Evolutionary conservation across 768 basidiomycete species (phyloP).

Genomic region (Agaricus bisporus): DNA sequence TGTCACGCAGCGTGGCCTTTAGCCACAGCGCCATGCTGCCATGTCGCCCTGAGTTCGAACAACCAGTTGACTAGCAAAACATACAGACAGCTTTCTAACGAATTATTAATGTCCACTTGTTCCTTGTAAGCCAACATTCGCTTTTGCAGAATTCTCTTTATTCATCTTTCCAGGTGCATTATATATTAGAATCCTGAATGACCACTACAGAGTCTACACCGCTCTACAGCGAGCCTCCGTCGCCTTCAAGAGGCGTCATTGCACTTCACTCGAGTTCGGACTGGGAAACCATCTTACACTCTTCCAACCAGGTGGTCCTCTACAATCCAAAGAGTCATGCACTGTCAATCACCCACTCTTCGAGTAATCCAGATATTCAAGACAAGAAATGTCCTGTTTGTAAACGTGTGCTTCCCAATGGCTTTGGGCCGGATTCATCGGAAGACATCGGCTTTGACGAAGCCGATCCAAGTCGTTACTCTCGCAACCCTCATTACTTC

Average conservation of each 20-base stretch:
- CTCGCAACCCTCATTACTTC: slow-evolving; percentile 73
- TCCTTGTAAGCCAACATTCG: no score
- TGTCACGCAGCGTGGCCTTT: no score
- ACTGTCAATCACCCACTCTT: slow-evolving; percentile 50
- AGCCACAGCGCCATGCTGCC: no score
- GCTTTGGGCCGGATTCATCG: slow-evolving; percentile 26
- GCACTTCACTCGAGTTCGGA: slow-evolving; percentile 11
- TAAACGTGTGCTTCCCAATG: slow-evolving; percentile 49
- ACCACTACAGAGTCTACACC: background rate
- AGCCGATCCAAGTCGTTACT: slow-evolving; percentile 37
- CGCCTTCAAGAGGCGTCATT: slow-evolving; percentile 10
- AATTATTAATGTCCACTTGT: no score
- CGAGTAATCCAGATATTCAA: slow-evolving; percentile 18
- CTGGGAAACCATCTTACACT: slow-evolving; percentile 79
- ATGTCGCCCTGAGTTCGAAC: no score
- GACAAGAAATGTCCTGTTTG: slow-evolving; percentile 64
- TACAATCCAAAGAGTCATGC: slow-evolving; percentile 86
- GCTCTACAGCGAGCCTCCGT: slow-evolving; percentile 8
- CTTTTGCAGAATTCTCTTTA: no score
- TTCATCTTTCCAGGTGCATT: background rate
- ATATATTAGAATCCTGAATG: background rate
- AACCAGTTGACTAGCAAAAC: no score
- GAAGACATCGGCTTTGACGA: slow-evolving; percentile 22
- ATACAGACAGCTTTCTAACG: no score
- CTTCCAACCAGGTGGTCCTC: slow-evolving; percentile 81